Conservation (phyloP, 1,139 yeast species). For the Kurtzmaniella quercitrusa region DNA sequence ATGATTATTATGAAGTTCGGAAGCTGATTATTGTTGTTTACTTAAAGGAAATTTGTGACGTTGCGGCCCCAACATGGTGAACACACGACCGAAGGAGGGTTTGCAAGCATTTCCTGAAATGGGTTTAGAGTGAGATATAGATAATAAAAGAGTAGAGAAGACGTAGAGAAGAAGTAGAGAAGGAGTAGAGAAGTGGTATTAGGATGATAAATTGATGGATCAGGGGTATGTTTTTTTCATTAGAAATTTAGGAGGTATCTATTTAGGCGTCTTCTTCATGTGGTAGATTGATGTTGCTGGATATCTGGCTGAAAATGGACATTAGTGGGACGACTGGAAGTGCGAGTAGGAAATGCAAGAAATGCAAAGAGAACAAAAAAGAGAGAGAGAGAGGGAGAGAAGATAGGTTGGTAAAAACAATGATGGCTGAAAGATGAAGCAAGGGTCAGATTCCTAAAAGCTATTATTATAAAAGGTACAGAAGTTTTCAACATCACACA, state of each 20-base stretch:
- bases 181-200: neutral
- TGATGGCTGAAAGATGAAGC: no score
- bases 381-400: no score
- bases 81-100: neutral
- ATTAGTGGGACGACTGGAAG: neutral
- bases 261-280: neutral
- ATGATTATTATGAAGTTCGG: neutral
- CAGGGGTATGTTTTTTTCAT: no score
- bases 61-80: neutral
- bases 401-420: no score
- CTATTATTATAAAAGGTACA: no score
- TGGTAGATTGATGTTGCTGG: neutral
- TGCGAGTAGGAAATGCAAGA: no score
- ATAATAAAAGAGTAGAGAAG: neutral
- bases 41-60: neutral
- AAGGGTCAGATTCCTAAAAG: no score
- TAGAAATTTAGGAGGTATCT: no score
- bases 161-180: neutral
- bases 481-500: no score
- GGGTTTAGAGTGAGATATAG: neutral
- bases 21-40: neutral
- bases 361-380: no score
- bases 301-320: neutral
- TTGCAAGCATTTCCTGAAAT: neutral
- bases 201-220: no score